Evolutionary conservation across 352 stramenopile species (phyloP).

Genomic region (Elongisporangium undulatum): DNA sequence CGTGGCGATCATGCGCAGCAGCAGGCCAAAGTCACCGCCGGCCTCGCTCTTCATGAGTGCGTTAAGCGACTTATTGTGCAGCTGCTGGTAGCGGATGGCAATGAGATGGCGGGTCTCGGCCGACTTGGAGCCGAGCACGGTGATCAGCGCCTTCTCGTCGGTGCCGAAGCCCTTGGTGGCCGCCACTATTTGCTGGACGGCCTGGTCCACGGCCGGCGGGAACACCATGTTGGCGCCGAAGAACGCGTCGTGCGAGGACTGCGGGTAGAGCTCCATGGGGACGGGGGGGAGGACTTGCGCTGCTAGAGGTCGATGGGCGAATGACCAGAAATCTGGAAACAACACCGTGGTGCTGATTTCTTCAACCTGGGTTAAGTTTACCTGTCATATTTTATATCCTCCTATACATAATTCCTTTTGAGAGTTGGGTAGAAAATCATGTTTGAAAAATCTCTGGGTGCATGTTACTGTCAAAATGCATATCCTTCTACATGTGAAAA

Average conservation of each 20-base stretch:
- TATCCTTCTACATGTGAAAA: too few relatives aligned
- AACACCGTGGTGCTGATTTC: too few relatives aligned
- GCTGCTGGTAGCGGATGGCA: constrained; percentile 59
- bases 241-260: constrained; percentile 52
- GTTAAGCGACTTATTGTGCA: constrained; percentile 53
- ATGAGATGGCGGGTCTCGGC: constrained; percentile 67
- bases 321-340: too few relatives aligned
- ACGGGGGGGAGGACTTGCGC: constrained; percentile 3
- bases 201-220: constrained; percentile 49
- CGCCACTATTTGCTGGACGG: constrained; percentile 59
- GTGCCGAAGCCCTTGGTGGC: constrained; percentile 69
- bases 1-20: constrained; percentile 72
- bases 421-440: too few relatives aligned
- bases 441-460: too few relatives aligned
- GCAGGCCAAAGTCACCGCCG: constrained; percentile 61
- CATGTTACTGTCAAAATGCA: too few relatives aligned
- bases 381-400: background rate
- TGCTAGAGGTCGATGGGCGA: background rate
- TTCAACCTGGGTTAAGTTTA: background rate
- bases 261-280: constrained; percentile 54
- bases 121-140: constrained; percentile 63
- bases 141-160: constrained; percentile 70
- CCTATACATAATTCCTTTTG: background rate
- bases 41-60: constrained; percentile 64
- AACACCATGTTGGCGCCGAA: constrained; percentile 36